Conservation (phyloP, 345 rosid species). For the Eucalyptus tenuipes region DNA sequence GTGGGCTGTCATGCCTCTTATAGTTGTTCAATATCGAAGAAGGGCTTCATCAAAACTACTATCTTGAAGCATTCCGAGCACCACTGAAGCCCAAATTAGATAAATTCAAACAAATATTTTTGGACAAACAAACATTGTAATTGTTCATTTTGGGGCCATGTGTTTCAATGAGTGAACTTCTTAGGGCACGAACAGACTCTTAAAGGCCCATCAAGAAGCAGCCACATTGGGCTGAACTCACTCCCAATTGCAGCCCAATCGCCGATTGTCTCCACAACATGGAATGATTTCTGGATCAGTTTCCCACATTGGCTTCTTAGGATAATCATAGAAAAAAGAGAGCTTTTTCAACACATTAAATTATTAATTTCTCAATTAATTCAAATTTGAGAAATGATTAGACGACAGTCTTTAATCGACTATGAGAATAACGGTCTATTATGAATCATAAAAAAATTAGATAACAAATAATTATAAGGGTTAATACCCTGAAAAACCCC, state of each 20-base stretch:
- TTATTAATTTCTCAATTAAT: neutral
- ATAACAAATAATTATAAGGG: no score
- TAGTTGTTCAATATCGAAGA: neutral
- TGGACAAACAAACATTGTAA: neutral
- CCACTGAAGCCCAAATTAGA: neutral
- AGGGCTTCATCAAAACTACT: neutral
- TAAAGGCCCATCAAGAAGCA: neutral
- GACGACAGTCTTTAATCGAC: rapidly evolving
- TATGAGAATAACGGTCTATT: no score
- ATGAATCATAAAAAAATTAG: rapidly evolving
- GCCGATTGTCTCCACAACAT: neutral
- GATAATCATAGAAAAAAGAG: neutral
- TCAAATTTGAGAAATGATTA: neutral
- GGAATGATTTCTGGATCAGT: neutral
- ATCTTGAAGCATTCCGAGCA: neutral
- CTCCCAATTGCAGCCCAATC: neutral
- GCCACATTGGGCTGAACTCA: neutral
- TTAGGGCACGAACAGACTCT: neutral
- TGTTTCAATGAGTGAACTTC: neutral
- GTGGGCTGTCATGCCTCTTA: neutral
- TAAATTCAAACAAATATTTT: neutral
- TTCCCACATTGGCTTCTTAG: neutral
- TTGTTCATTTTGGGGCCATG: neutral
- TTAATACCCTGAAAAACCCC: no score
- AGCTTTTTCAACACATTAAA: neutral